Percentiles rank a stretch among this genome's conserved stretches.
Conservation (phyloP, 2,329 filamentous ascomycete genomes). For the Colletotrichum sp. region DNA sequence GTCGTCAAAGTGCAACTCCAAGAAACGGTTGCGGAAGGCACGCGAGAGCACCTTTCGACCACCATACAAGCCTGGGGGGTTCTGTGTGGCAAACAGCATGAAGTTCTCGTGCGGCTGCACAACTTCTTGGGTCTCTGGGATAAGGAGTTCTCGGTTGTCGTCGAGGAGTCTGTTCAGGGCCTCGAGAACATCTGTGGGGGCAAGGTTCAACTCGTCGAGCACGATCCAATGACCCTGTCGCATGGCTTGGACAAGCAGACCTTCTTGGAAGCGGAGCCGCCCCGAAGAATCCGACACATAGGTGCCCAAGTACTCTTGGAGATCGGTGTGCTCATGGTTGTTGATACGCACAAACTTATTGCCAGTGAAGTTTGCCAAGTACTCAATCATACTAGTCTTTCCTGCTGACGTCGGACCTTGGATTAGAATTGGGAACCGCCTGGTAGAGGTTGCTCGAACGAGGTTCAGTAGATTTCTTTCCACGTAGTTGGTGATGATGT, state of each 20-base stretch:
- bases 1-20: slow-evolving; percentile 97
- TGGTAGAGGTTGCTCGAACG: slow-evolving; percentile 89
- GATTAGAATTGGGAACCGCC: slow-evolving; percentile 90
- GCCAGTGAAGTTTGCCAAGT: slow-evolving; percentile 93
- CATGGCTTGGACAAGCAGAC: slow-evolving; percentile 89
- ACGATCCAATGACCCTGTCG: slow-evolving; percentile 97
- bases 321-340: slow-evolving; percentile 97
- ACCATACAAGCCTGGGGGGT: slow-evolving; percentile 93
- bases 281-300: slow-evolving; percentile 89
- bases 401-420: slow-evolving; percentile 97
- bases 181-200: slow-evolving; percentile 95
- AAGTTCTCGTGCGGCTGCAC: slow-evolving; percentile 93
- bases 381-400: slow-evolving; percentile 99
- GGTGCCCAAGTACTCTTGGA: slow-evolving; percentile 96
- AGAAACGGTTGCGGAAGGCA: slow-evolving; percentile 94
- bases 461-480: slow-evolving; percentile 94
- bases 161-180: slow-evolving; percentile 94
- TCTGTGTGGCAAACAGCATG: slow-evolving; percentile 98
- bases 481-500: slow-evolving; percentile 96
- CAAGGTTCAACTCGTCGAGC: slow-evolving; percentile 94
- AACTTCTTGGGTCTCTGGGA: slow-evolving; percentile 95
- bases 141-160: slow-evolving; percentile 93
- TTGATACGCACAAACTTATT: slow-evolving; percentile 99
- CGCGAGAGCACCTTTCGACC: slow-evolving; percentile 92
- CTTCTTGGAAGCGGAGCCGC: slow-evolving; percentile 89